Percentiles rank a stretch among this genome's conserved stretches.
phyloP scores from a whole-genome alignment of 2,329 filamentous ascomycete genomes.

The Sporothrix inflata region DNA sequence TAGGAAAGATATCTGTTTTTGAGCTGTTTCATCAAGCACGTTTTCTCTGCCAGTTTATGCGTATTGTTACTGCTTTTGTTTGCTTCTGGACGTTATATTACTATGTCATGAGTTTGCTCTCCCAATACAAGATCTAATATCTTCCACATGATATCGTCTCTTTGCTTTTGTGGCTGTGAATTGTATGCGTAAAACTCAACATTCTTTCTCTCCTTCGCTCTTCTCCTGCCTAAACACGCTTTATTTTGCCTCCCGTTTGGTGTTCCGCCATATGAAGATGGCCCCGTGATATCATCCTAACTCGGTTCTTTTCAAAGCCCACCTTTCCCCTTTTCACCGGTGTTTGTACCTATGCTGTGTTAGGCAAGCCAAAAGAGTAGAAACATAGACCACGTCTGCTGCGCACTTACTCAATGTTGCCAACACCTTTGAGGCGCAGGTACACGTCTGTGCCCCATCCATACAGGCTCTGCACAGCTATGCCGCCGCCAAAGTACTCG shows the following conservation, averaged over 20 bases:
- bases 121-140: neutral
- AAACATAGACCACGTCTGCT: neutral
- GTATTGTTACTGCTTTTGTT: neutral
- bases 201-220: neutral
- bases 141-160: neutral
- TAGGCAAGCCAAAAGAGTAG: neutral
- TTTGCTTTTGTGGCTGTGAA: neutral
- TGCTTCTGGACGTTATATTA: neutral
- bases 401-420: conserved; percentile 50
- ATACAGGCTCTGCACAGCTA: conserved; percentile 91
- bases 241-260: too few species aligned
- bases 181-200: too few species aligned
- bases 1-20: neutral
- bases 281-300: neutral
- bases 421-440: conserved; percentile 65
- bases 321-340: neutral
- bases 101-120: neutral
- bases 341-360: conserved; percentile 5
- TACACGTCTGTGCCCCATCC: conserved; percentile 85
- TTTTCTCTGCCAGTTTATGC: neutral
- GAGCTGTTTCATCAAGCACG: neutral
- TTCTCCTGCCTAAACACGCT: too few species aligned
- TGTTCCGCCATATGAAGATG: neutral
- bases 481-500: conserved; percentile 96
- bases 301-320: neutral